Evolutionary conservation across 306 rosid species (phyloP).

Genomic region (Betula pendula): DNA sequence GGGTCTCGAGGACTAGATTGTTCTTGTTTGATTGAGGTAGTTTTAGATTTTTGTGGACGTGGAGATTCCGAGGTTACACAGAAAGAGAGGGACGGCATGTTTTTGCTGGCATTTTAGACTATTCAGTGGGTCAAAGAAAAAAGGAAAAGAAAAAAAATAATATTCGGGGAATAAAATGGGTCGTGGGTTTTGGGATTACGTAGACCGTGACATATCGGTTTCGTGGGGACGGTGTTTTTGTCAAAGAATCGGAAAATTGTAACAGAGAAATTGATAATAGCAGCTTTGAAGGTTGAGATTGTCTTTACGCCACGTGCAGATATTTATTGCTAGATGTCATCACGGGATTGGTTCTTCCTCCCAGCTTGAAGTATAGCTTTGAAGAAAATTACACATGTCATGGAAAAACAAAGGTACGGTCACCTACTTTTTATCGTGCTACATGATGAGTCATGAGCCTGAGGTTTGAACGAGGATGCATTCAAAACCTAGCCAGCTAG

Average conservation of each 20-base stretch:
- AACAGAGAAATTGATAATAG: neutral
- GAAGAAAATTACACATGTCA: constrained; percentile 5
- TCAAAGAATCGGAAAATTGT: constrained; percentile 10
- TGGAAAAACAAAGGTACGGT: constrained; percentile 15
- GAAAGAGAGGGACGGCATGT: neutral
- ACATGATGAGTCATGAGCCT: neutral
- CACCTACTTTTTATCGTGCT: constrained; percentile 19
- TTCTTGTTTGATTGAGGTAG: constrained; percentile 29
- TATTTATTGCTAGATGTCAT: constrained; percentile 5
- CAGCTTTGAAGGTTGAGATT: constrained; percentile 15
- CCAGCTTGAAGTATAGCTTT: constrained; percentile 11
- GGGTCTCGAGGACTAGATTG: constrained; percentile 38
- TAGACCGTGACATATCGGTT: constrained; percentile 6
- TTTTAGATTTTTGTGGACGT: constrained; percentile 46
- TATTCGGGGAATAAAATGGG: constrained; percentile 1
- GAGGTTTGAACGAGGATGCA: too few species aligned
- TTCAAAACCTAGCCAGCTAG: too few species aligned
- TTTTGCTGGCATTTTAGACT: neutral
- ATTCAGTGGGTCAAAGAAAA: neutral
- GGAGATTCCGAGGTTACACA: constrained; percentile 32
- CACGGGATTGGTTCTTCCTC: neutral
- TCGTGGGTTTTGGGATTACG: neutral
- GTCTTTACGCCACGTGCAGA: constrained; percentile 33
- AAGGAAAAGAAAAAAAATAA: neutral
- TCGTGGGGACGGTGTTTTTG: neutral